Evolutionary conservation across 1,284 basidiomycete genomes (phyloP).

Genomic region (Lignosus rhinocerotis): DNA sequence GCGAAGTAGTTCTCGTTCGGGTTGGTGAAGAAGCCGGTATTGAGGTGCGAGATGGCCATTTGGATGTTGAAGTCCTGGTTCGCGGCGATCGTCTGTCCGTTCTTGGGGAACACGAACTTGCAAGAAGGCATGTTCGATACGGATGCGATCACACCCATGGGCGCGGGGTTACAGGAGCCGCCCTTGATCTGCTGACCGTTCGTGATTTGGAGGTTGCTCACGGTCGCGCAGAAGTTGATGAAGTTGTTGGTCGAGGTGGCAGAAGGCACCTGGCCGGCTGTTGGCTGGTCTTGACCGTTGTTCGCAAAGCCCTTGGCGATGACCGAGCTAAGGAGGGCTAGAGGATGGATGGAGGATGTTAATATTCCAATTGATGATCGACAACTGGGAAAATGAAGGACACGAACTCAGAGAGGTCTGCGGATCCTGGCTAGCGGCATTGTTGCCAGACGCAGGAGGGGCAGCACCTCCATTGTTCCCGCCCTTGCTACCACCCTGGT

Average conservation of each 20-base stretch:
- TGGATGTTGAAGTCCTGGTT: conserved; percentile 50
- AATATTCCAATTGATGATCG: background rate
- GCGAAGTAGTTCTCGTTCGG: conserved; percentile 55
- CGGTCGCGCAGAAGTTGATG: conserved; percentile 51
- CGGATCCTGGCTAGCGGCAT: conserved; percentile 12
- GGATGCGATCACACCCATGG: conserved; percentile 46
- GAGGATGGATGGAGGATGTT: background rate
- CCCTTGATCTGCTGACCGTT: conserved; percentile 33
- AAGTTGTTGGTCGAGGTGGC: conserved; percentile 54
- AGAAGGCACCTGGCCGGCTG: conserved; percentile 50
- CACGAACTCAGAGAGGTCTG: conserved; percentile 35
- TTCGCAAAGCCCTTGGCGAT: conserved; percentile 54
- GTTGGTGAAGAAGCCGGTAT: conserved; percentile 57
- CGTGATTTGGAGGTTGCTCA: conserved; percentile 38
- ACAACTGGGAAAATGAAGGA: conserved; percentile 32
- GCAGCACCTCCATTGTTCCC: conserved; percentile 14
- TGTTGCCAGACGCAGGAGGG: conserved; percentile 13
- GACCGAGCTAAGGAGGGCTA: conserved; percentile 55
- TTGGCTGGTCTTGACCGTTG: conserved; percentile 46
- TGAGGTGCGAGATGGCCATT: conserved; percentile 48
- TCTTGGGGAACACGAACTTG: conserved; percentile 50
- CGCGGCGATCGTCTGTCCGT: conserved; percentile 43
- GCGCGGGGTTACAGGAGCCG: conserved; percentile 35
- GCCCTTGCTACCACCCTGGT: conserved; percentile 24
- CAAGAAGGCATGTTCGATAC: conserved; percentile 46